Base-by-base conservation (phyloP, 1,284 basidiomycete genomes). In the Cryptococcus wingfieldii region DNA sequence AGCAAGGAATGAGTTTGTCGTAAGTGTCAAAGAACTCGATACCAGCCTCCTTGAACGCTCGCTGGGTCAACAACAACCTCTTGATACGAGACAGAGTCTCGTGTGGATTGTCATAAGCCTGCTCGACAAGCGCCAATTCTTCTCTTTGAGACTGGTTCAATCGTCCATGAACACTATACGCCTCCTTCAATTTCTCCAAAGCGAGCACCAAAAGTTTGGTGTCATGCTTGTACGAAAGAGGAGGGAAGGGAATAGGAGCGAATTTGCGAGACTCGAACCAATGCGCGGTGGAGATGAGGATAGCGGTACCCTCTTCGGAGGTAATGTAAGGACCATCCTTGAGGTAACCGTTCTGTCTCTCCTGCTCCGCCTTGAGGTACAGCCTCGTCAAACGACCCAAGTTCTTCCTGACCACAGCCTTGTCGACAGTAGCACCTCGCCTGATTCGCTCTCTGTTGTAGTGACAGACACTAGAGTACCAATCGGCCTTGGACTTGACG, bases 401-500 rank as follows among this genome's bases (percentile, higher is more conserved):
- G 62, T 78, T 78, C 74, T 78, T 78, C 55, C 75, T 66, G 50
- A 75, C 74, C 39, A 98, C 96, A 7, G 96, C 96, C 80, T 99
- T 99, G 80, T 99, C 96, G 62, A 99, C 96, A 0, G 96, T 98
- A 3, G 96, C 96, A 63, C 96, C 75, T 58, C 94, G 90, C 43
- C 71, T 67, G 58, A 83, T 83, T 59, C 82, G 78, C 64, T 82
- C 81, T 63, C 73, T 62, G 44, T 82, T 81, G 75, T 80, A 81
- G 65, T 82, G 81, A 5, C 86, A 88, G 60, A 83, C 90, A 77
- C 90, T 96, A 64, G 89, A 90, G 93, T 94, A 98, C 93, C 93
- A 97, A 75, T 98, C 96, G 10, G 92, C 89, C 82, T 99, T 99
- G 78, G 87, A 89, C 83, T 99, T 99, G 83, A 98, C 95, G 79